Evolutionary conservation across 495 filamentous ascomycete genomes (phyloP).

Genomic region (Filosporella fistucella): DNA sequence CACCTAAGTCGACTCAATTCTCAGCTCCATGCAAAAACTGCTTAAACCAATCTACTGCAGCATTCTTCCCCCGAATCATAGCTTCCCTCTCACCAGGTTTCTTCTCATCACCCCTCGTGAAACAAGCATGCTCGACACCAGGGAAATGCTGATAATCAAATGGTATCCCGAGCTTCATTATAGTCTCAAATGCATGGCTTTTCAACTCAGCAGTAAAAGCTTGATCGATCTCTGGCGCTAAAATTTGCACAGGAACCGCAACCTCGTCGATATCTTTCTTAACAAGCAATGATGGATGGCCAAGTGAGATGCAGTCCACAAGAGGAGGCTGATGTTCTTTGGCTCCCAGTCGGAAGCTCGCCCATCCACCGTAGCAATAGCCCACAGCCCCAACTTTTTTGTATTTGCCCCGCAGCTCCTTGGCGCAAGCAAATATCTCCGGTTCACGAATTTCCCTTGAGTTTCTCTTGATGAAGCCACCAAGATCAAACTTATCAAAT

Average conservation of each 20-base stretch:
- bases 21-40: constrained; percentile 15
- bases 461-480: constrained; percentile 28
- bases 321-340: constrained; percentile 27
- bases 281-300: constrained; percentile 38
- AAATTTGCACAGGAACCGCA: constrained; percentile 42
- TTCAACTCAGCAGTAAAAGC: constrained; percentile 41
- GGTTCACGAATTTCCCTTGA: constrained; percentile 35
- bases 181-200: constrained; percentile 25
- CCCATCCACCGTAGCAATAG: constrained; percentile 49
- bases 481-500: constrained; percentile 32
- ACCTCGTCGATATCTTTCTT: constrained; percentile 39
- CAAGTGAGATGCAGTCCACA: constrained; percentile 41
- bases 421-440: constrained; percentile 37
- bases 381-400: constrained; percentile 32
- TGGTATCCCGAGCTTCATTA: constrained; percentile 26
- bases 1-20: too few species aligned
- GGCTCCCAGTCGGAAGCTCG: constrained; percentile 37
- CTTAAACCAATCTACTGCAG: constrained; percentile 26
- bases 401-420: constrained; percentile 20
- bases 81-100: constrained; percentile 1
- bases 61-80: constrained; percentile 27
- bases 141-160: constrained; percentile 46
- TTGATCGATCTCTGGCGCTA: constrained; percentile 43
- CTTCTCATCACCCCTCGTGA: constrained; percentile 26
- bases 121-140: constrained; percentile 38